Percentiles rank a stretch among this genome's conserved stretches.
Conservation (phyloP, 768 basidiomycete species). For the Trametes cubensis region DNA sequence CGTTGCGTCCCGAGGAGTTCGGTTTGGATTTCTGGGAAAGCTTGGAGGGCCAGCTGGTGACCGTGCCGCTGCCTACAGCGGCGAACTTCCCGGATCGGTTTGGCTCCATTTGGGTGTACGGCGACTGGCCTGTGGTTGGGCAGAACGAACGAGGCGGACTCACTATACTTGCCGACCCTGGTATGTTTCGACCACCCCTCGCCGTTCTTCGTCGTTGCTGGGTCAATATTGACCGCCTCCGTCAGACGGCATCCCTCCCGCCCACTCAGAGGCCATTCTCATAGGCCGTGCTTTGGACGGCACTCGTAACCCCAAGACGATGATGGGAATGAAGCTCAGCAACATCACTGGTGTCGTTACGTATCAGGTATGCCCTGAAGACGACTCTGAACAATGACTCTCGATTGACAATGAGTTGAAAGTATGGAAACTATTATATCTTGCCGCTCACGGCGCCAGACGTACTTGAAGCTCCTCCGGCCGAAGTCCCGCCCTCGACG, state of each 20-base stretch:
- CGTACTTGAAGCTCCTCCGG: constrained; percentile 44
- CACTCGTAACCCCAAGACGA: constrained; percentile 50
- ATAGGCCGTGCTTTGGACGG: constrained; percentile 58
- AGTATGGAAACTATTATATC: constrained; percentile 56
- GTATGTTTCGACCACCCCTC: neutral
- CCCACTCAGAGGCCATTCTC: constrained; percentile 59
- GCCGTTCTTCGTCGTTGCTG: neutral
- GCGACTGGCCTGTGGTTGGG: constrained; percentile 58
- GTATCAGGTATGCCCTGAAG: constrained; percentile 44
- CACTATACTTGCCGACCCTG: constrained; percentile 49
- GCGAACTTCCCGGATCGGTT: constrained; percentile 54
- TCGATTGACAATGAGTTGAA: neutral
- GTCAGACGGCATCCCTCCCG: constrained; percentile 51
- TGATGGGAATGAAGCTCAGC: constrained; percentile 48
- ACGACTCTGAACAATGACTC: neutral
- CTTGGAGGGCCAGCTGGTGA: constrained; percentile 60
- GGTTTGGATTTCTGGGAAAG: constrained; percentile 70
- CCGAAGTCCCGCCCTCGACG: constrained; percentile 43
- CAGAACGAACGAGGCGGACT: constrained; percentile 59
- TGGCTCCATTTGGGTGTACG: constrained; percentile 62
- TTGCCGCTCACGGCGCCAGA: constrained; percentile 58
- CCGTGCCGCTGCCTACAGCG: constrained; percentile 49
- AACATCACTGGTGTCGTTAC: constrained; percentile 60
- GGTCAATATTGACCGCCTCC: neutral
- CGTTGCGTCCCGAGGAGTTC: constrained; percentile 51